These are phyloP conservation scores for Cryptococcus hybrid DNA, from an alignment of 1,284 basidiomycete species.

Conservation along the genomic window DNA sequence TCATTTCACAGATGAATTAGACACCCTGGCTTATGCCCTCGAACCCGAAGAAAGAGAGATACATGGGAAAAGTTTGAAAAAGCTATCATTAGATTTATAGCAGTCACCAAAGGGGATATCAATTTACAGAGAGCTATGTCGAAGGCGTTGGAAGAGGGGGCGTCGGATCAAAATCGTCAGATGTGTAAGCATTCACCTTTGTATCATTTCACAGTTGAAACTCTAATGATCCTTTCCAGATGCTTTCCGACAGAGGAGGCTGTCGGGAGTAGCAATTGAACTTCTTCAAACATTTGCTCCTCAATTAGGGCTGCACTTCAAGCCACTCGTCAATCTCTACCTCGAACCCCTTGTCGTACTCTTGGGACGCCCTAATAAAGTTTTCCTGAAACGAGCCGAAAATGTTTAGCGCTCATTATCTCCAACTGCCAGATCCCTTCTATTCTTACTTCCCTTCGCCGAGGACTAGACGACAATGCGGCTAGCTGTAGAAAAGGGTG, in stretches of 20 bases:
- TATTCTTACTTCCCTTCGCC: constrained; percentile 45
- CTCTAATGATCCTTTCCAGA: constrained; percentile 24
- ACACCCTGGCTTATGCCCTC: constrained; percentile 34
- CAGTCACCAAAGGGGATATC: constrained; percentile 49
- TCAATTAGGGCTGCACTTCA: constrained; percentile 47
- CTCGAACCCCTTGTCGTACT: constrained; percentile 51
- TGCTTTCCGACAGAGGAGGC: constrained; percentile 54
- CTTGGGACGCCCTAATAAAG: constrained; percentile 54
- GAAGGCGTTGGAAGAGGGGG: constrained; percentile 46
- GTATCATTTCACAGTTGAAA: background rate
- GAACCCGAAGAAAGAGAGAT: constrained; percentile 47
- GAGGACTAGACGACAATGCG: constrained; percentile 50
- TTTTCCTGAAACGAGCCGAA: constrained; percentile 53
- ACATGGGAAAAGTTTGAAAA: constrained; percentile 51
- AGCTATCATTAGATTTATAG: constrained; percentile 46
- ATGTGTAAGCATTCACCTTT: constrained; percentile 35
- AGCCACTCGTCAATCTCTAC: constrained; percentile 50
- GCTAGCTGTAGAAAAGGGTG: constrained; percentile 42
- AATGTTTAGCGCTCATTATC: constrained; percentile 51
- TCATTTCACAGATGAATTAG: constrained; percentile 42
- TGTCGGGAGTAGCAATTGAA: constrained; percentile 53
- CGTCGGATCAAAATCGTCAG: constrained; percentile 40
- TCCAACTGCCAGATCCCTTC: constrained; percentile 47
- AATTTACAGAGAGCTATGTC: constrained; percentile 41
- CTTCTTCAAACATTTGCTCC: constrained; percentile 54